Evolutionary conservation across 257 asterid species (phyloP), one percentile per base, ranked within the genome.

Genomic region (Verbascum thapsus): DNA sequence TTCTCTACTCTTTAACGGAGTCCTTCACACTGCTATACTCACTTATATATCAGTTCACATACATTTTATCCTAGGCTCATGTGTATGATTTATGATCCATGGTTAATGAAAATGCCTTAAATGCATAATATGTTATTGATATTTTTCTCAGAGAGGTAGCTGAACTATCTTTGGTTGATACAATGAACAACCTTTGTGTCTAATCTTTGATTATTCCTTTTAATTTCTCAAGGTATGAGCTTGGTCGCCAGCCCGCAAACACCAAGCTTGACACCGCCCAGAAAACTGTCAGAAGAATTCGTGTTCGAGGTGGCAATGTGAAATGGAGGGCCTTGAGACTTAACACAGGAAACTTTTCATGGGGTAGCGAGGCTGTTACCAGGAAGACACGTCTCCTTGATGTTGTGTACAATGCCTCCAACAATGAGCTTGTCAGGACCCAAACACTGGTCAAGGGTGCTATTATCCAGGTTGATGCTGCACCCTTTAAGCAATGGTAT

Each of bases 291-390:
- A 66, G 84, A 47, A 66, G 79, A 53, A 57, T 79, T 3, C 79
- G 82, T 35, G 82, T 80, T 20, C 81, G 85, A 52, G 85, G 82
- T 39, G 85, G 85, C 10, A 80, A 80, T 49, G 78, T 80, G 66
- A 80, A 80, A 9, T 80, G 85, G 85, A 70, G 85, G 64, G 85
- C 82, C 11, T 59, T 73, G 68, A 78, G 83, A 50, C 71, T 74
- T 67, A 73, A 74, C 61, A 78, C 83, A 6, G 83, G 85, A 69
- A 80, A 80, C 35, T 80, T 61, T 38, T 70, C 85, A 3, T 80
- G 83, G 83, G 83, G 83, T 30, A 78, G 83, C 63, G 83, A 78
- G 13, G 85, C 82, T 3, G 50, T 73, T 39, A 73, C 85, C 3
- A 50, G 82, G 3, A 76, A 80, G 73, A 73, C 85, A 0, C 80